Conservation (phyloP, 2,329 filamentous ascomycete species). For the Didymella lethalis region DNA sequence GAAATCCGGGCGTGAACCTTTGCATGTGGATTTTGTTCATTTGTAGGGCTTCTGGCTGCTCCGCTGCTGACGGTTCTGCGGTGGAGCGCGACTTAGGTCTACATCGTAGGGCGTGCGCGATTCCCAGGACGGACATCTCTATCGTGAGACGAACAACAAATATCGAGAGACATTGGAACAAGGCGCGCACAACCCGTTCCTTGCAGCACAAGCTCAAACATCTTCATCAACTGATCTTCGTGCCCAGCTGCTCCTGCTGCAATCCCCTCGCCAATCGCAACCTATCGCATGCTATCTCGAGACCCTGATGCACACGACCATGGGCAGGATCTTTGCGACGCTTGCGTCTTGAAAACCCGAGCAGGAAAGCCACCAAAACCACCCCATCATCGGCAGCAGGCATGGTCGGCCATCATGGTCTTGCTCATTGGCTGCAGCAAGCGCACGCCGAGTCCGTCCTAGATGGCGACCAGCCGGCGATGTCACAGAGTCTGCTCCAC, state of each 20-base stretch:
- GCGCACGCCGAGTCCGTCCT: not conserved
- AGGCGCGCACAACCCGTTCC: conserved; percentile 12
- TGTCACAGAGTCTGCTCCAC: conserved; percentile 9
- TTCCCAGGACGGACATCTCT: not conserved
- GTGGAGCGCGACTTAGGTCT: conserved; percentile 1
- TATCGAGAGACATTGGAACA: conserved; percentile 4
- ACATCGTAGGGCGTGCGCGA: conserved; percentile 7
- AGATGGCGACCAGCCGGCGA: conserved; percentile 17
- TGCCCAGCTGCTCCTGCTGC: conserved; percentile 2
- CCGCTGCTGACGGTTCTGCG: not conserved
- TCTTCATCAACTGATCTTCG: not conserved
- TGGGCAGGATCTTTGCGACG: conserved; percentile 20
- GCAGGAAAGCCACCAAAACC: conserved; percentile 9
- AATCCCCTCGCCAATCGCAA: conserved; percentile 15
- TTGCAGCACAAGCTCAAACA: conserved; percentile 13
- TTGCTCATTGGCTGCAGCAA: conserved; percentile 26
- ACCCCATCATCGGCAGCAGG: not conserved
- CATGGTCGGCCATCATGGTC: conserved; percentile 21
- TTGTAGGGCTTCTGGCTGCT: conserved; percentile 3
- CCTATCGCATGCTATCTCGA: conserved; percentile 17
- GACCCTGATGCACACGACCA: conserved; percentile 16
- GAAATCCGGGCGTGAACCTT: conserved; percentile 2
- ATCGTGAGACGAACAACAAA: not conserved
- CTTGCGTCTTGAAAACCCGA: conserved; percentile 13
- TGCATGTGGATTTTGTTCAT: not conserved